Percentiles rank a stretch among this genome's conserved stretches.
These are phyloP conservation scores for Cadophora malorum DNA, from an alignment of 2,329 filamentous ascomycete species.

Conservation along the genomic window DNA sequence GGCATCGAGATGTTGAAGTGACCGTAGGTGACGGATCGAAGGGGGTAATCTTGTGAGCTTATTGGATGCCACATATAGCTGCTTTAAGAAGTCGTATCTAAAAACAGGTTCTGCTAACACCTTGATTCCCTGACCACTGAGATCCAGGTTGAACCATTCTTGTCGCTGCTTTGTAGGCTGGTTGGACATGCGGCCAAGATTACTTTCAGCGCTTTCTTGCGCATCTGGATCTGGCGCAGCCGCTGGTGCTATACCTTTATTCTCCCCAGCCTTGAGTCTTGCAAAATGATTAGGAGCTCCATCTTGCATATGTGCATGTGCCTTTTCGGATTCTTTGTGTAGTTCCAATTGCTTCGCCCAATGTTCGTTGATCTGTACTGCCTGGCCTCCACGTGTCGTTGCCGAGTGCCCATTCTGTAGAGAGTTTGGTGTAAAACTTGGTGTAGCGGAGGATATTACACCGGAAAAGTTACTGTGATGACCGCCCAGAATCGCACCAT, in stretches of 20 bases:
- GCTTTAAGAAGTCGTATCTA: slow-evolving; percentile 85
- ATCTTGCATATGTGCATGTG: slow-evolving; percentile 73
- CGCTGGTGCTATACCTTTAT: slow-evolving; percentile 63
- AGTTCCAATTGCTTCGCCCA: slow-evolving; percentile 89
- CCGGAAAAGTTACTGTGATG: slow-evolving; percentile 68
- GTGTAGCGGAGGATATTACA: slow-evolving; percentile 68
- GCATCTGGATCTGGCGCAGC: slow-evolving; percentile 49
- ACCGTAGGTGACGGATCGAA: slow-evolving; percentile 81
- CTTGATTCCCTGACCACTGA: slow-evolving; percentile 93
- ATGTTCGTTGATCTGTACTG: slow-evolving; percentile 66
- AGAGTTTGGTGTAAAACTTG: slow-evolving; percentile 57
- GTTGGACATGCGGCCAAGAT: slow-evolving; percentile 65
- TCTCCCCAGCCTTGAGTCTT: slow-evolving; percentile 71
- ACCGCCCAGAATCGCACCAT: slow-evolving; percentile 58
- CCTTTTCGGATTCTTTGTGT: slow-evolving; percentile 77
- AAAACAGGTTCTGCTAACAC: slow-evolving; percentile 83
- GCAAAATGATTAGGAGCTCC: slow-evolving; percentile 75
- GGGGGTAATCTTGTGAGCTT: slow-evolving; percentile 81
- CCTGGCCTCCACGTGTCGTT: slow-evolving; percentile 56
- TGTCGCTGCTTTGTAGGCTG: slow-evolving; percentile 60
- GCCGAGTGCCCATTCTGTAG: slow-evolving; percentile 64
- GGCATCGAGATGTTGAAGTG: slow-evolving; percentile 82
- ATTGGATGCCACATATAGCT: slow-evolving; percentile 94
- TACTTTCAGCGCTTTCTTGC: slow-evolving; percentile 60
- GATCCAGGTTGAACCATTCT: slow-evolving; percentile 91